phyloP scores from a whole-genome alignment of 2,329 filamentous ascomycete genomes.

The Sclerotinia subarctica region DNA sequence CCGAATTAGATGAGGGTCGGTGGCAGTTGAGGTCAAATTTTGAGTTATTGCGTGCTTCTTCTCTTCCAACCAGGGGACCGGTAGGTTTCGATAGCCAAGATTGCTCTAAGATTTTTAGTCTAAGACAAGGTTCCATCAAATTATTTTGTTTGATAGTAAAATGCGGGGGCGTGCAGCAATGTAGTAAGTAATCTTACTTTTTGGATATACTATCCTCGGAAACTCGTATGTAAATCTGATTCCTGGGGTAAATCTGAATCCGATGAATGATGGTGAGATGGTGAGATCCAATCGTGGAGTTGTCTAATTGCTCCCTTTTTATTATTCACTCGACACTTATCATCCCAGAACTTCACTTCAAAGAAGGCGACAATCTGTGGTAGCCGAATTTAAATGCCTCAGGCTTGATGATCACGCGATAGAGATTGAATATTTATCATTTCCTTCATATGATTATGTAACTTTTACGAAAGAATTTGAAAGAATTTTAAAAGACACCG shows the following conservation, averaged over 20 bases:
- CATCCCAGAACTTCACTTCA: not conserved
- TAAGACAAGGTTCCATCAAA: not conserved
- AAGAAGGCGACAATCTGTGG: not conserved
- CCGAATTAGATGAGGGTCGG: not conserved
- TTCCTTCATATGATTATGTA: not conserved
- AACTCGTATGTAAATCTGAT: no score
- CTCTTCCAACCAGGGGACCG: not conserved
- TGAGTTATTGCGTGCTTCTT: not conserved
- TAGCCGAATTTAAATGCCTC: not conserved
- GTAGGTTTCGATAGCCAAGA: not conserved
- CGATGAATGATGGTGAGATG: no score
- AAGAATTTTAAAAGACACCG: not conserved
- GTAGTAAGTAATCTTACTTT: no score
- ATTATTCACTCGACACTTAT: not conserved
- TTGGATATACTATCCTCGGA: no score
- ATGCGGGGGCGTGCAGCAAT: no score
- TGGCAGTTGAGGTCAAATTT: constrained; percentile 3
- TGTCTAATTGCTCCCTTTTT: not conserved
- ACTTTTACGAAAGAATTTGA: not conserved
- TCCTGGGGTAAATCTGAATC: no score
- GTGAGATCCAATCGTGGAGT: not conserved
- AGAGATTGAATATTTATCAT: not conserved
- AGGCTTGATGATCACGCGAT: not conserved
- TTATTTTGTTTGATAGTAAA: not conserved
- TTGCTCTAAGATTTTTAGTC: not conserved